These are phyloP conservation scores for Ceratobasidium sp. DNA, from an alignment of 1,284 basidiomycete species.

Conservation along the genomic window DNA sequence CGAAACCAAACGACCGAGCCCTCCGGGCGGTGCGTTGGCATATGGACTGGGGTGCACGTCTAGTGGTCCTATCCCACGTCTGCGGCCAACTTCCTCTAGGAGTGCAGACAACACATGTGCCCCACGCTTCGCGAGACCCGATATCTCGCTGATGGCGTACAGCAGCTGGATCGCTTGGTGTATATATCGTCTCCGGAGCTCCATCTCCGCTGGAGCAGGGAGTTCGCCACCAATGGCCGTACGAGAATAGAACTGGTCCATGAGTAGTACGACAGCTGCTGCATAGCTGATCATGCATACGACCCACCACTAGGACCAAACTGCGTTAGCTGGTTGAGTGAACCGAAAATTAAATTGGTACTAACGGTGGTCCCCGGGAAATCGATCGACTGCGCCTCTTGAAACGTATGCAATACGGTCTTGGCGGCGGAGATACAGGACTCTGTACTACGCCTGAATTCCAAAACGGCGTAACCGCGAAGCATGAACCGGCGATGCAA, in stretches of 20 bases:
- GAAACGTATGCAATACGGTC: conserved; percentile 37
- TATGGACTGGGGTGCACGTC: conserved; percentile 8
- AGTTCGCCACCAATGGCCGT: conserved; percentile 21
- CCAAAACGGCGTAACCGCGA: conserved; percentile 27
- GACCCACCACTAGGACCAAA: conserved; percentile 32
- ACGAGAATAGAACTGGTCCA: conserved; percentile 35
- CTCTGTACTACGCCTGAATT: conserved; percentile 39
- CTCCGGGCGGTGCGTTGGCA: neutral
- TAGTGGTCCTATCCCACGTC: neutral
- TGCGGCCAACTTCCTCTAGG: conserved; percentile 15
- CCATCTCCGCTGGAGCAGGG: conserved; percentile 26
- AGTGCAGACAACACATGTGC: conserved; percentile 25
- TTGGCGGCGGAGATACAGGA: conserved; percentile 40
- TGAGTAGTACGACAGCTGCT: conserved; percentile 37
- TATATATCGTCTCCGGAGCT: conserved; percentile 33
- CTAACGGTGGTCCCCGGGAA: conserved; percentile 40
- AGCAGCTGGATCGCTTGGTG: conserved; percentile 28
- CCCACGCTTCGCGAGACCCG: conserved; percentile 15
- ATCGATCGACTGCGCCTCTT: conserved; percentile 38
- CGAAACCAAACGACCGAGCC: conserved; percentile 4
- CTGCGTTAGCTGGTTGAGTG: neutral
- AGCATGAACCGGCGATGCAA: conserved; percentile 41
- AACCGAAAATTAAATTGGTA: neutral
- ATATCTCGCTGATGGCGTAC: conserved; percentile 11
- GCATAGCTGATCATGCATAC: conserved; percentile 25